phyloP scores from a whole-genome alignment of 495 filamentous ascomycete species.

The Friedmanniomyces simplex region DNA sequence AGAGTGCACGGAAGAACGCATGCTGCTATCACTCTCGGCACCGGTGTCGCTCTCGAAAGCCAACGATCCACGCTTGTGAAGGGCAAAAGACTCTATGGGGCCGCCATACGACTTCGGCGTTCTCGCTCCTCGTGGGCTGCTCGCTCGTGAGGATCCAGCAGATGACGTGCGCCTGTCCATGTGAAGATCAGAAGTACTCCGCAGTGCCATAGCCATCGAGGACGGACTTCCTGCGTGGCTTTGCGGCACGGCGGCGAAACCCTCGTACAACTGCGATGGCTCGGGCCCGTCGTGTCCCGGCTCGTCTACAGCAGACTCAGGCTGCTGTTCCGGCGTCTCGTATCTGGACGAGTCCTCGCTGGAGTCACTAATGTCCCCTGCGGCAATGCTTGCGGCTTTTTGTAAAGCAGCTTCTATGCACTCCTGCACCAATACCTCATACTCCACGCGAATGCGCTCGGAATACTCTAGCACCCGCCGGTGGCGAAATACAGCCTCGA shows the following conservation, averaged over 20 bases:
- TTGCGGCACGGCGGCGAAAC: slow-evolving; percentile 1
- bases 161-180: slow-evolving; percentile 45
- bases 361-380: slow-evolving; percentile 64
- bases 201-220: slow-evolving; percentile 45
- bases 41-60: slow-evolving; percentile 67
- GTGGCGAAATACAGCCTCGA: slow-evolving; percentile 85
- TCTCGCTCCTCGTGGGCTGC: slow-evolving; percentile 71
- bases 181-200: slow-evolving; percentile 35
- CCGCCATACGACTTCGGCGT: slow-evolving; percentile 47
- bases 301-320: slow-evolving; percentile 1
- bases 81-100: background rate
- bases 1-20: slow-evolving; percentile 58
- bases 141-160: slow-evolving; percentile 62
- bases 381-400: slow-evolving; percentile 80
- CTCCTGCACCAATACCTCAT: slow-evolving; percentile 79
- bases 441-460: slow-evolving; percentile 89
- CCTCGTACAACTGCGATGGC: slow-evolving; percentile 29
- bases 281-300: background rate
- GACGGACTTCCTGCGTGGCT: slow-evolving; percentile 40
- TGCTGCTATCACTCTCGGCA: slow-evolving; percentile 77
- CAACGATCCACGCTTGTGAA: slow-evolving; percentile 56
- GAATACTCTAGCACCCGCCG: slow-evolving; percentile 90
- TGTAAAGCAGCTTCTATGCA: slow-evolving; percentile 86
- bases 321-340: slow-evolving; percentile 39
- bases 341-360: slow-evolving; percentile 15